Conservation (phyloP, 164 flowering plant species). For the Macadamia integrifolia region DNA sequence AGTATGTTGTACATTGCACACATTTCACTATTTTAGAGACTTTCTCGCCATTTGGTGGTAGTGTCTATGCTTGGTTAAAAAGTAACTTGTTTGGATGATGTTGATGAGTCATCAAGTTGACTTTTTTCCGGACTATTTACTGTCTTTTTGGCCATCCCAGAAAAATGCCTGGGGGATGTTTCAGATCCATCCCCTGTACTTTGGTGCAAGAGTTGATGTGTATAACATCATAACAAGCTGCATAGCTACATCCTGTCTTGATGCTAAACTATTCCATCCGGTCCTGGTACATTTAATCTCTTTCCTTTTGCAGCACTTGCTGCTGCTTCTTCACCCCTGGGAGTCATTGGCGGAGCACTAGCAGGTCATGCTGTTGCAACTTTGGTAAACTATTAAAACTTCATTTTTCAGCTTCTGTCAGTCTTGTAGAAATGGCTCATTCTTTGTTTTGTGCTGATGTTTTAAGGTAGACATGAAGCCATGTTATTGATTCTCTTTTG, state of each 20-base stretch:
- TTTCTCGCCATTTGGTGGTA: no score
- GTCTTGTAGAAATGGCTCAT: neutral
- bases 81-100: no score
- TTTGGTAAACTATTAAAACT: slow-evolving; percentile 48
- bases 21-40: no score
- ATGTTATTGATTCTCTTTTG: slow-evolving; percentile 11
- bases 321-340: slow-evolving; percentile 97
- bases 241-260: neutral
- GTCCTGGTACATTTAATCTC: neutral
- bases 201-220: neutral
- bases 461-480: neutral
- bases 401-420: neutral
- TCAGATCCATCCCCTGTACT: neutral
- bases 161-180: no score
- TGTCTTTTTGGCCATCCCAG: no score
- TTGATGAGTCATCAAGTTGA: no score
- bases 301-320: slow-evolving; percentile 69
- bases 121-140: no score
- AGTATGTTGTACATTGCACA: no score
- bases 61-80: no score
- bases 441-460: neutral
- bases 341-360: slow-evolving; percentile 90
- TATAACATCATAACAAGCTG: neutral
- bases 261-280: neutral
- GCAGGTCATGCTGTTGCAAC: slow-evolving; percentile 97